Conservation (phyloP, 2,329 filamentous ascomycete species). For the Stemphylium vesicarium region DNA sequence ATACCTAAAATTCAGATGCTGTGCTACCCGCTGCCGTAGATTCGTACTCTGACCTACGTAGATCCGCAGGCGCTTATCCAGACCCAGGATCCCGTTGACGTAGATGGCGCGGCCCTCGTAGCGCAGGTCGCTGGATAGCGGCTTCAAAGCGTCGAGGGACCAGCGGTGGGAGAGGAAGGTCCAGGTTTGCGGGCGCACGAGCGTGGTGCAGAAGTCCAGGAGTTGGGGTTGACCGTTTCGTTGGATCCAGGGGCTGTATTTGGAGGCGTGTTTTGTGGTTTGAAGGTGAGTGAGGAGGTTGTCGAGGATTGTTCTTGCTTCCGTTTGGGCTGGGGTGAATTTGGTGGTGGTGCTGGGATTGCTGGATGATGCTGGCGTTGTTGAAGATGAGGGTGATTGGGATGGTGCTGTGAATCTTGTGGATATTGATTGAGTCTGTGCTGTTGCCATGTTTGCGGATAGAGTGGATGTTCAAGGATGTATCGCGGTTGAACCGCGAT, state of each 20-base stretch:
- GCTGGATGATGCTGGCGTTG: background rate
- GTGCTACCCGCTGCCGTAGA: constrained; percentile 32
- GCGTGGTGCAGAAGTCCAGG: constrained; percentile 24
- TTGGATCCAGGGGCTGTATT: constrained; percentile 29
- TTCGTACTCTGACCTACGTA: constrained; percentile 44
- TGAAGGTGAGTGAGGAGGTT: constrained; percentile 28
- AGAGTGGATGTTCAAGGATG: background rate
- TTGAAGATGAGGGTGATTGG: background rate
- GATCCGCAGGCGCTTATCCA: constrained; percentile 32
- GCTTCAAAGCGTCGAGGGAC: constrained; percentile 31
- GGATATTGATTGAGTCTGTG: background rate
- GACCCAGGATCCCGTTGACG: constrained; percentile 32
- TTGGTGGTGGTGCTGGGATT: background rate
- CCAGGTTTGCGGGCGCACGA: constrained; percentile 34
- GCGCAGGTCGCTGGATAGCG: constrained; percentile 32
- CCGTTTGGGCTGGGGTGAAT: constrained; percentile 22
- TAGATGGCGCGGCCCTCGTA: constrained; percentile 34
- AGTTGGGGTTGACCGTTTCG: constrained; percentile 24
- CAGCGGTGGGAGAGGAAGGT: constrained; percentile 25
- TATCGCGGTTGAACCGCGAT: background rate
- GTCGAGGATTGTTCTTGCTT: constrained; percentile 32
- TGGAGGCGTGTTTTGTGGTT: constrained; percentile 17
- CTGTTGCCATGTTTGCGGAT: constrained; percentile 6
- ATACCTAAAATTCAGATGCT: constrained; percentile 46
- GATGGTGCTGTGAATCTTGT: background rate